Conservation (phyloP, 2,329 filamentous ascomycete genomes). For the Aspergillus floridensis region DNA sequence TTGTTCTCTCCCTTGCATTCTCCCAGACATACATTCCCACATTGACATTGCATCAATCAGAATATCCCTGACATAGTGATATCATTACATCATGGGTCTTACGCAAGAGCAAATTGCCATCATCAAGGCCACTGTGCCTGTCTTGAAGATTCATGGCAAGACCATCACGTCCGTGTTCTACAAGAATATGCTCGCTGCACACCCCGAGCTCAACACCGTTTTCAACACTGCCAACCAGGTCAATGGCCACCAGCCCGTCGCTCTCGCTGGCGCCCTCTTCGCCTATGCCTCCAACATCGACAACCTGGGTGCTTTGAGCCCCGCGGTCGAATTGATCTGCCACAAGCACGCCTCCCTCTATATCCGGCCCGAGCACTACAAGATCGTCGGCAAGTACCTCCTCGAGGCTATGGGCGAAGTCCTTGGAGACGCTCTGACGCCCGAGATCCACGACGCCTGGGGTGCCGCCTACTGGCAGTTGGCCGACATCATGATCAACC, state of each 20-base stretch:
- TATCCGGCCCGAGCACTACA: slow-evolving; percentile 67
- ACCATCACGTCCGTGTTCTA: slow-evolving; percentile 72
- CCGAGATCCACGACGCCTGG: slow-evolving; percentile 66
- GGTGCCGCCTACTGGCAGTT: slow-evolving; percentile 69
- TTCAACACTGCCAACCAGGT: slow-evolving; percentile 71
- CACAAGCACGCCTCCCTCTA: slow-evolving; percentile 72
- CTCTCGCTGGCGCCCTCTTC: slow-evolving; percentile 66
- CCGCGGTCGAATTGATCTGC: slow-evolving; percentile 65
- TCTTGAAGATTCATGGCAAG: slow-evolving; percentile 65
- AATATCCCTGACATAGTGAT: not conserved
- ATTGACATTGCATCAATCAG: not conserved
- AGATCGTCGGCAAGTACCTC: slow-evolving; percentile 67
- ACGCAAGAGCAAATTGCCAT: slow-evolving; percentile 61
- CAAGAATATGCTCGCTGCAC: slow-evolving; percentile 61
- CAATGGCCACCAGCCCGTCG: slow-evolving; percentile 66
- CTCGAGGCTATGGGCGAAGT: slow-evolving; percentile 66
- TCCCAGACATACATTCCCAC: not conserved
- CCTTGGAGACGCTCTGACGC: slow-evolving; percentile 65
- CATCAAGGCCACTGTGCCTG: slow-evolving; percentile 69
- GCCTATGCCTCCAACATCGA: slow-evolving; percentile 71
- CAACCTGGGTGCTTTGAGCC: slow-evolving; percentile 59
- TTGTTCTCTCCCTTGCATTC: not conserved
- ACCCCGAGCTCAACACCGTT: slow-evolving; percentile 66
- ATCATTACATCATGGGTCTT: slow-evolving; percentile 41
- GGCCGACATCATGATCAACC: slow-evolving; percentile 67